Percentiles rank a stretch among this genome's conserved stretches.
Conservation (phyloP, 2,329 filamentous ascomycete species). For the Cryoendolithus antarcticus region DNA sequence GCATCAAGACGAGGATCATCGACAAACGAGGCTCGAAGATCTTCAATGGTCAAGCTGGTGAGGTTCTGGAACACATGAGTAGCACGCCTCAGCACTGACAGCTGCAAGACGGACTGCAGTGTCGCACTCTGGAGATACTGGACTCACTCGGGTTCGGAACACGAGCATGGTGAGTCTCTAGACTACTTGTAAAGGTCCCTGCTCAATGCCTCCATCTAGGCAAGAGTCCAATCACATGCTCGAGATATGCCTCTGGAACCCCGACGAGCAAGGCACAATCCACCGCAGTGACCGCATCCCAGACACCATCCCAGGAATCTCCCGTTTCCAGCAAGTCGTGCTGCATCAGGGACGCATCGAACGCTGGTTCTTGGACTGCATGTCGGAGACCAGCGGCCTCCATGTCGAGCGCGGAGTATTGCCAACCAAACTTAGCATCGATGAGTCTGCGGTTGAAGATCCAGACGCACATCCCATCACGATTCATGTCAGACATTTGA, state of each 20-base stretch:
- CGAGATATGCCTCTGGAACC: slow-evolving; percentile 47
- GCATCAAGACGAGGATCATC: slow-evolving; percentile 28
- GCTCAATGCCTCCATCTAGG: no score
- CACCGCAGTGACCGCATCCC: slow-evolving; percentile 45
- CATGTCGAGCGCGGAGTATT: slow-evolving; percentile 49
- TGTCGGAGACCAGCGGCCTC: slow-evolving; percentile 39
- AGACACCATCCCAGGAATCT: slow-evolving; percentile 48
- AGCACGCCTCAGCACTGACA: no score
- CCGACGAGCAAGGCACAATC: slow-evolving; percentile 44
- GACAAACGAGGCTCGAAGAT: slow-evolving; percentile 30
- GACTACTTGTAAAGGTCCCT: no score
- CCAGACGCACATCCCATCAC: slow-evolving; percentile 47
- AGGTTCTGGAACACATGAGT: no score
- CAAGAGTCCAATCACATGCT: slow-evolving; percentile 50
- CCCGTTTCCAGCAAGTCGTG: slow-evolving; percentile 53
- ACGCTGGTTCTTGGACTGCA: slow-evolving; percentile 28
- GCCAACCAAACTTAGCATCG: slow-evolving; percentile 43
- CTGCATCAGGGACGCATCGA: slow-evolving; percentile 61
- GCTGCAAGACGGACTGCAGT: slow-evolving; percentile 23
- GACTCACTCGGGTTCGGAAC: slow-evolving; percentile 53
- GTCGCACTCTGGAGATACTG: slow-evolving; percentile 32
- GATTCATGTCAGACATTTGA: slow-evolving; percentile 45
- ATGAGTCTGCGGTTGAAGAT: slow-evolving; percentile 39
- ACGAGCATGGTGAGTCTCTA: slow-evolving; percentile 37
- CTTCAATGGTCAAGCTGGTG: slow-evolving; percentile 11